Evolutionary conservation across 2,329 filamentous ascomycete species (phyloP), one percentile per base, ranked within the genome.

Genomic region (Monosporascus sp.): DNA sequence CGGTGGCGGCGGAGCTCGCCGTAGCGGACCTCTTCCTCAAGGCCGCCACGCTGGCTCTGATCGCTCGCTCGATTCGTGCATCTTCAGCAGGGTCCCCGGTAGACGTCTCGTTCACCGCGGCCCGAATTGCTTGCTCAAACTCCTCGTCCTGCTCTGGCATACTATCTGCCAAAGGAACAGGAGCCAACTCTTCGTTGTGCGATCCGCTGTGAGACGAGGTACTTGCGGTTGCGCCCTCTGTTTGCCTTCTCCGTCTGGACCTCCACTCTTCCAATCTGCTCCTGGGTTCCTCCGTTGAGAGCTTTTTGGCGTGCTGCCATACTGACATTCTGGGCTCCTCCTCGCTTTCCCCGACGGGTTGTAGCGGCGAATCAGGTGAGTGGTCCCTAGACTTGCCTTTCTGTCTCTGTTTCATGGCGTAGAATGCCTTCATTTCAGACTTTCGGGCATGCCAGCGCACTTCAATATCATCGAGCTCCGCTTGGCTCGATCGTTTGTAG

Each of bases 61-160:
- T 87, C 1, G 89, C 89, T 20, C 82, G 77, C 64, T 91, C 89
- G 47, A 95, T 78, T 54, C 81, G 75, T 22, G 77, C 78, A 62
- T 94, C 90, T 66, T 94, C 87, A 20, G 82, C 77, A 0, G 76
- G 65, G 57, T 93, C 78, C 11, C 89, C 89, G 1, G 74, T 77
- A 0, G 88, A 91, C 0, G 88, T 90, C 63, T 87, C 80, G 7
- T 75, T 72, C 1, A 94, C 86, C 1, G 87, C 88, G 11, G 76
- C 75, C 50, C 78, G 79, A 53, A 94, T 93, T 1, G 89, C 89
- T 43, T 79, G 75, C 65, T 93, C 88, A 43, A 90, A 79, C 52
- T 88, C 85, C 2, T 77, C 75, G 37, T 82, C 75, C n/a, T 80
- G 74, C 11, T 63, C 60, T 47, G 38, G 53, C 35, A 49, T 46